Evolutionary conservation across 2,329 filamentous ascomycete species (phyloP), one percentile per base, ranked within the genome.

Genomic region (Venturia asperata): DNA sequence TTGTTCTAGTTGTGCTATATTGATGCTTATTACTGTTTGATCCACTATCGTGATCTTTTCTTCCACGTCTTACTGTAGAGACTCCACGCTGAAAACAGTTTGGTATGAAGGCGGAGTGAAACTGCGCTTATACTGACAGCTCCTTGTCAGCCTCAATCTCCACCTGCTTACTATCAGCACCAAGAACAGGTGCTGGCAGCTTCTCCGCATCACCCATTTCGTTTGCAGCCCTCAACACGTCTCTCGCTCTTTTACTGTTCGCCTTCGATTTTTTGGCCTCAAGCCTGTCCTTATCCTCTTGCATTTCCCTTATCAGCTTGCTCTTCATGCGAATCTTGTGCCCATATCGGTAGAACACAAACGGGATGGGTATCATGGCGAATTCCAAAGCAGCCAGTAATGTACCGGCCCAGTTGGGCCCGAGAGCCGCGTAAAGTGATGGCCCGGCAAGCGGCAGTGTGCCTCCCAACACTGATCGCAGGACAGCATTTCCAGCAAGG

Each of bases 361-460:
- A 83, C 0, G 91, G 91, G 60, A 94, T 92, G 0, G 91, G 90
- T 19, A 94, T 87, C 70, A 91, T 83, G 0, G 80, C 78, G 1
- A 91, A 83, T 70, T 93, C 89, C 2, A 95, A 77, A 63, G 92
- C 71, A 0, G 88, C 90, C 3, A 94, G 78, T 60, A 94, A 77
- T 0, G 89, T 92, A 0, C 88, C 89, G 0, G 89, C 87, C 90
- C 90, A 94, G 67, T 90, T 87, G 0, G 90, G 85, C 0, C 87
- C 86, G 11, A 96, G 77, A 0, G 79, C 78, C 1, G 72, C 72
- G 72, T 93, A 95, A 83, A 96, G 87, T 30, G 81, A 80, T 0
- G 88, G 82, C 0, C 89, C 91, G 2, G 89, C 89, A 0, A 95
- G 79, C 0, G 91, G 91, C 13, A 95, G 77, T 0, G 86, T 83